phyloP scores from a whole-genome alignment of 768 basidiomycete species.

The Lentinula sp. region DNA sequence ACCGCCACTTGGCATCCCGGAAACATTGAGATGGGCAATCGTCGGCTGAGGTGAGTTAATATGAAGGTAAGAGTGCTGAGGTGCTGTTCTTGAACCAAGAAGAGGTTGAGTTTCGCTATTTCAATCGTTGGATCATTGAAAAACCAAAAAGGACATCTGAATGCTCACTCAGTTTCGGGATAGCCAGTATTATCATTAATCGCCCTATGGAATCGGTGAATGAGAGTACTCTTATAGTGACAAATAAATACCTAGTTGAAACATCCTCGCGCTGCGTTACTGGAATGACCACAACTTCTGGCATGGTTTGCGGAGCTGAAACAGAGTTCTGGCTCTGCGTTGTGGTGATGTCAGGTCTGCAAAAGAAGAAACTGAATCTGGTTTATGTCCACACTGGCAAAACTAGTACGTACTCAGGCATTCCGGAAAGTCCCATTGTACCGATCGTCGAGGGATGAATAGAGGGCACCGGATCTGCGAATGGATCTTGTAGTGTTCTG shows the following conservation, averaged over 20 bases:
- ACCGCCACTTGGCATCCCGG: not conserved
- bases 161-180: not conserved
- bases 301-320: constrained; percentile 18
- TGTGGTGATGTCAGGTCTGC: not conserved
- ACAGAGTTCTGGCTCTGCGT: constrained; percentile 10
- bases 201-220: not conserved
- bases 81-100: constrained; percentile 25
- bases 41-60: constrained; percentile 9
- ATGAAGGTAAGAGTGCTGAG: constrained; percentile 20
- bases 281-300: not conserved
- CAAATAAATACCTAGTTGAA: not conserved
- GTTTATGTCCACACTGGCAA: not conserved
- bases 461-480: constrained; percentile 16
- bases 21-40: not conserved
- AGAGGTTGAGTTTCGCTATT: constrained; percentile 52
- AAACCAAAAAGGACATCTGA: not conserved
- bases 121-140: not conserved
- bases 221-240: too few relatives aligned
- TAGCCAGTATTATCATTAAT: not conserved
- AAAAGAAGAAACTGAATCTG: not conserved
- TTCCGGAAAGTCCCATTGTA: constrained; percentile 17
- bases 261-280: not conserved
- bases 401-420: constrained; percentile 20
- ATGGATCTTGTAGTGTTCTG: constrained; percentile 18
- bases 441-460: constrained; percentile 5